Base-by-base conservation (phyloP, 2,329 filamentous ascomycete genomes). In the Aspergillus costaricaensis region DNA sequence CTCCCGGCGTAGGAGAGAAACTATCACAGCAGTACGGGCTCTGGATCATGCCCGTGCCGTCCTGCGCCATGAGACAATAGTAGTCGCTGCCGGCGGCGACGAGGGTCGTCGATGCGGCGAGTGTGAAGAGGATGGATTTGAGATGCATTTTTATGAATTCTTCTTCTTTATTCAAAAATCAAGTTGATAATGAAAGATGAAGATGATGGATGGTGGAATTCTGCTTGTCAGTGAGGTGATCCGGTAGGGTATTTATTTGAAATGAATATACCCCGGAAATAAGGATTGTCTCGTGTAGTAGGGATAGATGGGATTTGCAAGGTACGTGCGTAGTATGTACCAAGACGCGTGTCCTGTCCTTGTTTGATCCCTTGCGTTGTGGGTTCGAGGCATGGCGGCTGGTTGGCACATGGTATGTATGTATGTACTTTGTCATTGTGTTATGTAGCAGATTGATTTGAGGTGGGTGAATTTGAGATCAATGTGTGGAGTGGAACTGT, bases 11-110 rank as follows among this genome's bases (percentile, higher is more conserved):
- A 4, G 66, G 57, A 9, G 44, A 30, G 54, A 72, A 43, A 17
- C 65, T 65, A 21, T 70, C 67, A 41, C 72, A 74, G 65, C 72
- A 74, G 62, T 63, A 74, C 14, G 72, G 65, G 17, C 60, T 43
- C 59, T 74, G 72, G 27, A 73, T 30, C 62, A 72, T 67, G 44
- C 64, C 65, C 0, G 68, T 64, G 23, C 69, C 44, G 54, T 73
- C 72, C 14, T 56, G 53, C 2, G 70, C 68, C 55, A 73, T 67
- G 19, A 59, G 57, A 57, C 72, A 74, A 63, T 61, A 64, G 49
- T 60, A 67, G 49, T 41, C 25, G n/a, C 53, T 36, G 12, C 61
- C 64, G 21, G 55, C 64, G 17, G 55, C 32, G 38, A 58, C 59
- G 21, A 63, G 53, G 36, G 57, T 38, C 2, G 55, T 36, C n/a